A percentile compares a stretch with the other conserved stretches of the same genome.
Evolutionary conservation across 1,139 yeast species (phyloP).

Genomic region (Suhomyces wounanorum): DNA sequence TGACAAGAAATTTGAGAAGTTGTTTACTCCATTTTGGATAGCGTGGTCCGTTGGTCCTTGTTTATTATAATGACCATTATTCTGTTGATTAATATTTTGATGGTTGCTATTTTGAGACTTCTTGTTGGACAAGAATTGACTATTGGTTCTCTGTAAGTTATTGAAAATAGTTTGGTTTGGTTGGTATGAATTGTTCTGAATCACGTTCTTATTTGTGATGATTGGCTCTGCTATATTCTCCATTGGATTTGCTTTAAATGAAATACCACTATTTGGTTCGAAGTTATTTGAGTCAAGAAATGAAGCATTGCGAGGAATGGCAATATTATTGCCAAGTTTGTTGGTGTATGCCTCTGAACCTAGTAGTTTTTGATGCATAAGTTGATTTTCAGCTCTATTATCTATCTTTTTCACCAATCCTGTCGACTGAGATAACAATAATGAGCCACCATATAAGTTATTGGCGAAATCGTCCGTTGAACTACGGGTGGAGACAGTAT

Average conservation of each 20-base stretch:
- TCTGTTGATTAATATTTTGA: background rate
- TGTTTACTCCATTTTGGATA: slow-evolving; percentile 29
- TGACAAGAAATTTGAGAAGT: slow-evolving; percentile 35
- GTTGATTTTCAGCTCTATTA: slow-evolving; percentile 18
- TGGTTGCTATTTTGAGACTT: slow-evolving; percentile 12
- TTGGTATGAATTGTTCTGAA: slow-evolving; percentile 43
- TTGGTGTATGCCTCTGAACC: slow-evolving; percentile 12
- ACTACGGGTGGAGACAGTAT: slow-evolving; percentile 18
- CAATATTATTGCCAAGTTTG: slow-evolving; percentile 2
- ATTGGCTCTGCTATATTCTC: slow-evolving; percentile 37
- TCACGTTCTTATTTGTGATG: slow-evolving; percentile 36
- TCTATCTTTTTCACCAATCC: slow-evolving; percentile 45
- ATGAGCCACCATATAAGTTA: slow-evolving; percentile 47
- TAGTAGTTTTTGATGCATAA: slow-evolving; percentile 13
- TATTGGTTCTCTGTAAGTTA: slow-evolving; percentile 44
- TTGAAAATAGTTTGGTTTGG: slow-evolving; percentile 49
- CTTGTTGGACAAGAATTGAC: slow-evolving; percentile 33
- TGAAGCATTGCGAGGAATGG: slow-evolving; percentile 16
- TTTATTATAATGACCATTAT: background rate
- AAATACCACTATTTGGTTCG: slow-evolving; percentile 36
- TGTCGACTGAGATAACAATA: slow-evolving; percentile 48
- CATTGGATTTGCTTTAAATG: slow-evolving; percentile 40
- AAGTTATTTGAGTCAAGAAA: slow-evolving; percentile 20
- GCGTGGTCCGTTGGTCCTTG: slow-evolving; percentile 1
- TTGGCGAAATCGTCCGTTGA: slow-evolving; percentile 36